Conservation (phyloP, 345 rosid species). For the rapeseed (Brassica napus) region DNA sequence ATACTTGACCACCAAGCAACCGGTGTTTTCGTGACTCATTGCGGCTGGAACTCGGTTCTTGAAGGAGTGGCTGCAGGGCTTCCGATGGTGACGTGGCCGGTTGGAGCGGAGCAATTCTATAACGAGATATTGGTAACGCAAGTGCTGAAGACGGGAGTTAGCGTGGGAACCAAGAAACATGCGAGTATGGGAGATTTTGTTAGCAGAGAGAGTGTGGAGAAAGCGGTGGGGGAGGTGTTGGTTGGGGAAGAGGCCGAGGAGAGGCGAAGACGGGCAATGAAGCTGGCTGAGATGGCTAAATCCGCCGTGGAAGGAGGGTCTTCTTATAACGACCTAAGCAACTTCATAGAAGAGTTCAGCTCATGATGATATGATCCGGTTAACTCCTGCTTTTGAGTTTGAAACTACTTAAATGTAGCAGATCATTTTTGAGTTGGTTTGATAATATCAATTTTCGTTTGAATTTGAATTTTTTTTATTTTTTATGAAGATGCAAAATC, state of each 20-base stretch:
- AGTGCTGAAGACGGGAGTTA: conserved; percentile 42
- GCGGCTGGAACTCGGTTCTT: conserved; percentile 56
- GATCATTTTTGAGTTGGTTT: not conserved
- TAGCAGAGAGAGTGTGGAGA: conserved; percentile 35
- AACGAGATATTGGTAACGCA: conserved; percentile 47
- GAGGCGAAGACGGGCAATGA: conserved; percentile 35
- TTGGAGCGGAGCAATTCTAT: conserved; percentile 49
- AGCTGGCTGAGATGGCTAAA: conserved; percentile 40
- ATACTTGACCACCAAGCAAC: conserved; percentile 51
- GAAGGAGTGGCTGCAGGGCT: conserved; percentile 48
- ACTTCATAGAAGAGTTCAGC: conserved; percentile 42
- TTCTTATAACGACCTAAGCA: conserved; percentile 41
- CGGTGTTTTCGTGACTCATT: conserved; percentile 54
- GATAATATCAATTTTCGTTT: not conserved
- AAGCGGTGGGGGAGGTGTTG: conserved; percentile 35
- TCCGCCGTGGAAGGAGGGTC: conserved; percentile 52
- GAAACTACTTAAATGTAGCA: not conserved
- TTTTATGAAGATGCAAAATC: not conserved
- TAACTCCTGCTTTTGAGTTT: not conserved
- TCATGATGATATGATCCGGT: not conserved
- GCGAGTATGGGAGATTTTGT: conserved; percentile 20
- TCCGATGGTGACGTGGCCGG: conserved; percentile 57
- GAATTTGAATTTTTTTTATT: too few relatives aligned
- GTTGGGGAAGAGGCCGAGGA: conserved; percentile 50
- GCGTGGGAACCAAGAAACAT: conserved; percentile 43